Evolutionary conservation across 495 filamentous ascomycete genomes (phyloP).

Genomic region (Acidomyces sp.): DNA sequence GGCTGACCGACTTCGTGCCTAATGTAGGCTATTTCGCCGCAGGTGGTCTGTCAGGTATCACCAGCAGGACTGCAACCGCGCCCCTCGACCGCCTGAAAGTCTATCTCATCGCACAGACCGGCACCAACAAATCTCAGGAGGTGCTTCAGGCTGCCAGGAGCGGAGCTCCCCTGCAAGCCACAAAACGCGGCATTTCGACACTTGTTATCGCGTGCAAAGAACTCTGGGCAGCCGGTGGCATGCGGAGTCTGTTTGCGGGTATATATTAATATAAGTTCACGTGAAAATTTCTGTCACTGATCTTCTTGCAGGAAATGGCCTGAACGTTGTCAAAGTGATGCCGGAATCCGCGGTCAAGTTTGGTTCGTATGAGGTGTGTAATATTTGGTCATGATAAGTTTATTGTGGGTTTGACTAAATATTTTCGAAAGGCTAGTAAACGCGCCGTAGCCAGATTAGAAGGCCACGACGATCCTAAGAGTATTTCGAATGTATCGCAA

Average conservation of each 20-base stretch:
- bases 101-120: conserved; percentile 87
- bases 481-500: conserved; percentile 68
- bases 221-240: conserved; percentile 76
- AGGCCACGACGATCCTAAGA: conserved; percentile 70
- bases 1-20: conserved; percentile 51
- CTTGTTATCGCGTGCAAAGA: conserved; percentile 57
- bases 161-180: conserved; percentile 52
- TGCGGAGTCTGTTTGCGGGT: conserved; percentile 92
- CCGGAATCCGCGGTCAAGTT: conserved; percentile 96
- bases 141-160: conserved; percentile 55
- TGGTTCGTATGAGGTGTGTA: conserved; percentile 71
- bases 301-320: conserved; percentile 62
- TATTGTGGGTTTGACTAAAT: background rate
- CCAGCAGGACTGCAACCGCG: conserved; percentile 85
- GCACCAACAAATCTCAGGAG: conserved; percentile 47
- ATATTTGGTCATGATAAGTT: background rate
- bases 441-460: conserved; percentile 73
- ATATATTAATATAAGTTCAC: conserved; percentile 31
- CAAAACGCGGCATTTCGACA: conserved; percentile 52
- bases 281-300: no score
- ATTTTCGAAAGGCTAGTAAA: conserved; percentile 57
- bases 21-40: conserved; percentile 93
- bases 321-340: conserved; percentile 96
- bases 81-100: conserved; percentile 95
- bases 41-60: conserved; percentile 52